Evolutionary conservation across 495 filamentous ascomycete genomes (phyloP).

Genomic region (Neurospora tetraspora): DNA sequence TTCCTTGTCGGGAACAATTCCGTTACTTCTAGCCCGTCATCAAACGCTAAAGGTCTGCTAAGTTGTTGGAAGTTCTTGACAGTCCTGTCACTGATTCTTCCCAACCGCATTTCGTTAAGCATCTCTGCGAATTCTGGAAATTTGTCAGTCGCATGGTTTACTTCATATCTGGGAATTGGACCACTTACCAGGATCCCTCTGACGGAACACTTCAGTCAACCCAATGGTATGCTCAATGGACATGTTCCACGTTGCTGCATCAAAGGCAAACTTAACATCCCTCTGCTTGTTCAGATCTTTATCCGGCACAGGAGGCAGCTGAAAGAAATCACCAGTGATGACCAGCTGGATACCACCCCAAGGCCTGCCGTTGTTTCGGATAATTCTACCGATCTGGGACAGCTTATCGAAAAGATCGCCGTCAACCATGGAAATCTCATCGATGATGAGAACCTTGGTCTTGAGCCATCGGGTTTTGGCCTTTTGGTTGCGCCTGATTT

Average conservation of each 20-base stretch:
- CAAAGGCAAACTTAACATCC: conserved; percentile 79
- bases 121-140: conserved; percentile 71
- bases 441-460: conserved; percentile 77
- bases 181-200: conserved; percentile 68
- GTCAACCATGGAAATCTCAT: conserved; percentile 98
- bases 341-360: conserved; percentile 96
- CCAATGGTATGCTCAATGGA: conserved; percentile 93
- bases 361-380: conserved; percentile 77
- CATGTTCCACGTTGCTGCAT: conserved; percentile 82
- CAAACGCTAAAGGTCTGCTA: conserved; percentile 55
- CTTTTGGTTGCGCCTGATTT: conserved; percentile 82
- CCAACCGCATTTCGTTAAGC: conserved; percentile 95
- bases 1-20: conserved; percentile 88
- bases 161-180: not conserved
- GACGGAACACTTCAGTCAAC: conserved; percentile 90
- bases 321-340: conserved; percentile 96
- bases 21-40: conserved; percentile 76
- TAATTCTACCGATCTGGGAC: conserved; percentile 69
- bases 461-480: conserved; percentile 80
- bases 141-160: conserved; percentile 8
- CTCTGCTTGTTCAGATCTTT: conserved; percentile 48
- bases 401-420: conserved; percentile 95
- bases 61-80: conserved; percentile 61
- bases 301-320: conserved; percentile 78
- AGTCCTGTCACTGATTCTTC: conserved; percentile 60